Percentiles rank a stretch among this genome's conserved stretches.
Evolutionary conservation across 2,329 filamentous ascomycete species (phyloP).

Genomic region (Clarireedia hainanense): DNA sequence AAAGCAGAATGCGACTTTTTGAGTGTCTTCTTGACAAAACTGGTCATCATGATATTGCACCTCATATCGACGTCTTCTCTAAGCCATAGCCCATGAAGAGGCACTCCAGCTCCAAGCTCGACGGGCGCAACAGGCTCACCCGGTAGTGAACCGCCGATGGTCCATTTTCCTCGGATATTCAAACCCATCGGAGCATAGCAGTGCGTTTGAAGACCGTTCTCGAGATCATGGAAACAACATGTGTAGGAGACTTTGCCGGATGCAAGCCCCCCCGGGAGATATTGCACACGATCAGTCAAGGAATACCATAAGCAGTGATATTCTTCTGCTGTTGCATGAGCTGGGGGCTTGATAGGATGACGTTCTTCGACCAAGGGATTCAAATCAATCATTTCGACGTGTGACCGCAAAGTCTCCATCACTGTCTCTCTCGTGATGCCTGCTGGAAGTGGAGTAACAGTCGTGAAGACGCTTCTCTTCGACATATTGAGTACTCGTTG

Average conservation of each 20-base stretch:
- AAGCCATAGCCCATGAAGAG: conserved; percentile 64
- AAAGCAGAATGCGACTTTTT: conserved; percentile 66
- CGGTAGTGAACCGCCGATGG: conserved; percentile 60
- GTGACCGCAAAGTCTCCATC: conserved; percentile 67
- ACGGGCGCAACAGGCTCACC: conserved; percentile 58
- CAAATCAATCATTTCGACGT: conserved; percentile 77
- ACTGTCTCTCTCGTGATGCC: conserved; percentile 62
- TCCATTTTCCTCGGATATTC: conserved; percentile 73
- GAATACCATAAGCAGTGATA: conserved; percentile 68
- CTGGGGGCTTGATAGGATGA: conserved; percentile 58
- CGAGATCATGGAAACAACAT: conserved; percentile 69
- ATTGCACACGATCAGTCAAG: conserved; percentile 68
- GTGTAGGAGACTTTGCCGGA: conserved; percentile 68
- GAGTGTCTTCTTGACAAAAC: conserved; percentile 76
- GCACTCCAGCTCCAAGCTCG: conserved; percentile 60
- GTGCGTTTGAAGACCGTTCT: conserved; percentile 70
- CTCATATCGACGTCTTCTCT: conserved; percentile 80
- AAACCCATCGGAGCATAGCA: conserved; percentile 76
- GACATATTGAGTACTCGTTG: conserved; percentile 14
- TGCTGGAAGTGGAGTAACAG: conserved; percentile 67
- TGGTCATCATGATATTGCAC: conserved; percentile 68
- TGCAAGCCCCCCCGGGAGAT: conserved; percentile 57
- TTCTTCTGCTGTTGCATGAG: conserved; percentile 62
- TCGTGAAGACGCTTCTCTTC: conserved; percentile 57
- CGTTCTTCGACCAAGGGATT: conserved; percentile 52